Base-by-base conservation (phyloP, 495 filamentous ascomycete species). In the Halenospora varia region DNA sequence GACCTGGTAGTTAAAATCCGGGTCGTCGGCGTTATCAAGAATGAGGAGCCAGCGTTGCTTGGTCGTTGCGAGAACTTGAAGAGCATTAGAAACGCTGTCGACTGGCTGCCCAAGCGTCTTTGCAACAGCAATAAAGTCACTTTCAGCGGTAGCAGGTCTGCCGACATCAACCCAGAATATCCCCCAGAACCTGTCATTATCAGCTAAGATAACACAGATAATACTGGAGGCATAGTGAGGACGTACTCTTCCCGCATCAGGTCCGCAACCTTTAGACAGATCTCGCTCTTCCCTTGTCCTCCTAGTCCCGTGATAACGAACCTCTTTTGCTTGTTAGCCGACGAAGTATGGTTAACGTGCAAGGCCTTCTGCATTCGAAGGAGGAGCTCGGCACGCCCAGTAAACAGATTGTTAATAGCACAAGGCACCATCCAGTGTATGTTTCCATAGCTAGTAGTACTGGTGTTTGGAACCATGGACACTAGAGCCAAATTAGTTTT, bases 11-110 rank as follows among this genome's bases (percentile, higher is more conserved):
- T 60, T 22, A 1, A 72, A 56, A 1, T 66, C 58, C 20, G 60
- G 52, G 52, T 74, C 71, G 49, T 78, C 75, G 8, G 68, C 75
- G 47, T 77, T 73, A 58, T 74, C 71, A 39, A 74, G 63, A 41
- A 59, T 71, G 11, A 74, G 59, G 17, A 74, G 67, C 71, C 67
- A 74, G 23, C 61, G 62, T 19, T 51, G 55, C 4, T 58, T 15
- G 10, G 39, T n/a, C 18, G 48, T 23, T 40, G 61, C 26, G 53
- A 68, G n/a, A 63, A 60, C 25, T 70, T 62, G 61, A 64, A 71
- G 53, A 63, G 50, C 63, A 62, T 72, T 25, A 63, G 66, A 10
- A 61, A 71, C 18, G 42, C 56, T 51, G 20, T 58, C 26, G 19
- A 61, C 56, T 45, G 17, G 15, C 8, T 35, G 48, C 17, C 62